These are phyloP conservation scores for Microcyclospora tardicrescens DNA, from an alignment of 2,329 filamentous ascomycete genomes.

Conservation along the genomic window DNA sequence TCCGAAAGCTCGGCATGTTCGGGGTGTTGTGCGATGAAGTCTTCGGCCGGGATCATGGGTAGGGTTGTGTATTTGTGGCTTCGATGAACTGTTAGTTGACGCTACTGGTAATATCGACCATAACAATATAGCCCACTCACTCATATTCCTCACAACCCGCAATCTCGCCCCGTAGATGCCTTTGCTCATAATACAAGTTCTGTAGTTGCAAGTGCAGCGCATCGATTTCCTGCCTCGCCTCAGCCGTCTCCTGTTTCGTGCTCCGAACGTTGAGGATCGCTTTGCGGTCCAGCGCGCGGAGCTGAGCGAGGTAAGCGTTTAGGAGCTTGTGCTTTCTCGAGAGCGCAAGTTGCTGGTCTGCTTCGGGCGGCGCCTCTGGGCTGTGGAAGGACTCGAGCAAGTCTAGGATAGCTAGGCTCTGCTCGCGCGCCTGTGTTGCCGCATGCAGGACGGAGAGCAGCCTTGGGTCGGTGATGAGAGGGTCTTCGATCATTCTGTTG, in stretches of 20 bases:
- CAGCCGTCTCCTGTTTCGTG: slow-evolving; percentile 75
- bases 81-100: slow-evolving; percentile 4
- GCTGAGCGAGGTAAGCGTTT: slow-evolving; percentile 62
- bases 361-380: slow-evolving; percentile 26
- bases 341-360: slow-evolving; percentile 43
- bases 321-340: slow-evolving; percentile 70
- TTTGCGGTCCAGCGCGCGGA: slow-evolving; percentile 71
- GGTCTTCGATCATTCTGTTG: slow-evolving; percentile 9
- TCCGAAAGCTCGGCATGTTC: slow-evolving; percentile 61
- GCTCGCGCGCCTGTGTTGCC: slow-evolving; percentile 58
- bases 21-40: slow-evolving; percentile 66
- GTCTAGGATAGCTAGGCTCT: slow-evolving; percentile 48
- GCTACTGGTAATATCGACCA: slow-evolving; percentile 1
- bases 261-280: slow-evolving; percentile 70
- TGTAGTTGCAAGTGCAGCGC: slow-evolving; percentile 82
- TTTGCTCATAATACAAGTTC: slow-evolving; percentile 92
- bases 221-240: slow-evolving; percentile 83
- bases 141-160: slow-evolving; percentile 81
- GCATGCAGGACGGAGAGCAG: slow-evolving; percentile 57
- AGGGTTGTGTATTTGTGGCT: slow-evolving; percentile 82
- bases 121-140: slow-evolving; percentile 40
- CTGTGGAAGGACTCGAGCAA: slow-evolving; percentile 38
- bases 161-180: slow-evolving; percentile 82
- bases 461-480: slow-evolving; percentile 45
- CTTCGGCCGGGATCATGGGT: slow-evolving; percentile 68